Evolutionary conservation across 1,284 basidiomycete genomes (phyloP).

Genomic region (Heterobasidion parviporum): DNA sequence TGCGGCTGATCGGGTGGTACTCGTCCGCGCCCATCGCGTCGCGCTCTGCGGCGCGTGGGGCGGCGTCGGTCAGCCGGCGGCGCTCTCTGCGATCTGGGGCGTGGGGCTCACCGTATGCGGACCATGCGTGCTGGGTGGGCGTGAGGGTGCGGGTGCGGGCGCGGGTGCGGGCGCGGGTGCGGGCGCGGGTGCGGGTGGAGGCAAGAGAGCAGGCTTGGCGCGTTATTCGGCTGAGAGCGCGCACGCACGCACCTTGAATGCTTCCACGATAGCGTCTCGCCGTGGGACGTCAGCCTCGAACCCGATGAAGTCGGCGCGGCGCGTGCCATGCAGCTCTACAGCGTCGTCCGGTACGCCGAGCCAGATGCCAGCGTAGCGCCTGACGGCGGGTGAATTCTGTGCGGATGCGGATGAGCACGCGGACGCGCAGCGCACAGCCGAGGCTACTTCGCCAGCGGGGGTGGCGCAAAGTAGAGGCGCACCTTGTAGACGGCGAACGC

Average conservation of each 20-base stretch:
- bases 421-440: too few relatives aligned
- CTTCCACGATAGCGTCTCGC: conserved; percentile 62
- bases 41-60: conserved; percentile 46
- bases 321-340: conserved; percentile 11
- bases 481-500: too few relatives aligned
- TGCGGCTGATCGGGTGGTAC: conserved; percentile 73
- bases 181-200: not conserved
- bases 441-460: too few relatives aligned
- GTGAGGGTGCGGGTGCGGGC: too few relatives aligned
- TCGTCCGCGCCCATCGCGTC: conserved; percentile 88
- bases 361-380: conserved; percentile 1
- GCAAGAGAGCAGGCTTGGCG: not conserved
- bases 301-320: conserved; percentile 11
- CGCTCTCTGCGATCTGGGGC: conserved; percentile 62
- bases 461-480: too few relatives aligned
- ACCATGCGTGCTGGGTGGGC: conserved; percentile 61
- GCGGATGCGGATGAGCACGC: too few relatives aligned
- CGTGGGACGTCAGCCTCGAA: conserved; percentile 52
- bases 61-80: conserved; percentile 40
- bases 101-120: conserved; percentile 57
- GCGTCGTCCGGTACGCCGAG: not conserved
- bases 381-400: conserved; percentile 1
- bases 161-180: too few relatives aligned
- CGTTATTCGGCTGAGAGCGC: not conserved
- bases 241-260: conserved; percentile 58